A percentile compares a stretch with the other conserved stretches of the same genome.
Evolutionary conservation across 1,284 basidiomycete species (phyloP).

Genomic region (Puccinia horiana): DNA sequence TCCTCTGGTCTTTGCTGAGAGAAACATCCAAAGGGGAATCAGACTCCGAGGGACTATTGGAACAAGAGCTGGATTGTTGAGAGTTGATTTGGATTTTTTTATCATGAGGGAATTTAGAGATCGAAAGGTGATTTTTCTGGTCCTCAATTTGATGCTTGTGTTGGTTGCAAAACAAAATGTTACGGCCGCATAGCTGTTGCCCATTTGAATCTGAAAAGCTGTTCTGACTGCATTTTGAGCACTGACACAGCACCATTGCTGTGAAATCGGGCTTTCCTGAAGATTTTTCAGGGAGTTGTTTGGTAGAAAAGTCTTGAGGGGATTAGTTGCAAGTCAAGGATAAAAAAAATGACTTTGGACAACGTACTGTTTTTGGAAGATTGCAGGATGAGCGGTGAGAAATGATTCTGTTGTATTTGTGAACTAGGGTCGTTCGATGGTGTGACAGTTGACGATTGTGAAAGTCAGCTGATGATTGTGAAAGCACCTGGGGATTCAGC

Average conservation of each 20-base stretch:
- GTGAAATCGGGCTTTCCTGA: no score
- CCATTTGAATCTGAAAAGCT: background rate
- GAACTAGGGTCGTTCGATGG: no score
- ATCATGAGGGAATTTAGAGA: background rate
- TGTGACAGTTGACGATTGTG: no score
- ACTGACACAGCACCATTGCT: background rate
- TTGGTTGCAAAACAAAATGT: background rate
- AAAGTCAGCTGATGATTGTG: no score
- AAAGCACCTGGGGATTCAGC: no score
- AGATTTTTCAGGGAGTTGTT: no score
- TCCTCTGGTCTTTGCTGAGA: background rate
- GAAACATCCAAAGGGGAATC: background rate
- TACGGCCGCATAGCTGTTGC: background rate
- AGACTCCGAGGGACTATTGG: background rate
- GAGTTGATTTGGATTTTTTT: background rate
- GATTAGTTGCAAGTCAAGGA: no score
- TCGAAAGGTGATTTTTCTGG: background rate
- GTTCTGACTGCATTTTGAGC: background rate
- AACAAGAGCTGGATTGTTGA: background rate
- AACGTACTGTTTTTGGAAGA: no score
- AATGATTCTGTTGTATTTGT: no score
- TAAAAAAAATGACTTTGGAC: no score
- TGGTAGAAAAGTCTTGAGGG: no score
- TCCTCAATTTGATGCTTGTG: background rate
- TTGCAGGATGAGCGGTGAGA: no score